These are phyloP conservation scores for Candida pseudoglaebosa DNA, from an alignment of 805 yeast species.

Conservation along the genomic window DNA sequence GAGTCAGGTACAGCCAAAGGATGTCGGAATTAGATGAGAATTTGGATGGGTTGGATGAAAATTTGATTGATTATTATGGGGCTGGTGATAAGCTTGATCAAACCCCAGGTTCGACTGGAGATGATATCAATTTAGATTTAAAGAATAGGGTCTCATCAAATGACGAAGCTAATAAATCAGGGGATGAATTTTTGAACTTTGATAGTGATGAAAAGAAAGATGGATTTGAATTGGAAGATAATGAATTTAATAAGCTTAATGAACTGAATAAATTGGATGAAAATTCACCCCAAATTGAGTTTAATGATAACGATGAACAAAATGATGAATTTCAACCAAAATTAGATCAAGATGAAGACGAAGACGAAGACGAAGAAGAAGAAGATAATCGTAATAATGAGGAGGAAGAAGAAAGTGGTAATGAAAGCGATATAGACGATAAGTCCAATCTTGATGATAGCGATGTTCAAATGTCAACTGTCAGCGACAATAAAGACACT, in stretches of 20 bases:
- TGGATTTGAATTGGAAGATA: constrained; percentile 4
- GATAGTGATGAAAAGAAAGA: constrained; percentile 1
- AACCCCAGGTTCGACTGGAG: neutral
- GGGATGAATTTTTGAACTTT: constrained; percentile 6
- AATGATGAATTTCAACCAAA: constrained; percentile 9
- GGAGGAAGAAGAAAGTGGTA: constrained; percentile 5
- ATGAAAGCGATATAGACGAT: constrained; percentile 3
- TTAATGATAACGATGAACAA: constrained; percentile 7
- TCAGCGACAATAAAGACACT: neutral
- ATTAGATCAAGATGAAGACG: constrained; percentile 4
- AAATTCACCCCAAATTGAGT: constrained; percentile 15
- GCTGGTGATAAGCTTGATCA: constrained; percentile 1
- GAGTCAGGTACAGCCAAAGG: neutral
- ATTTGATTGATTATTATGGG: constrained; percentile 1
- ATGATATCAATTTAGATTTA: neutral
- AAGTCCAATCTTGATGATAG: constrained; percentile 4
- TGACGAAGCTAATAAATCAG: neutral
- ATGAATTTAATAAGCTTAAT: constrained; percentile 5
- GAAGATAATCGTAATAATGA: neutral
- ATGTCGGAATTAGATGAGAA: constrained; percentile 6
- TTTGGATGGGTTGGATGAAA: neutral
- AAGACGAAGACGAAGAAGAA: constrained; percentile 4
- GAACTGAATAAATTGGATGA: constrained; percentile 4
- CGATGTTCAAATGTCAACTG: constrained; percentile 4
- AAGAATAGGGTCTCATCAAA: neutral